These are phyloP conservation scores for Phytopythium kandeliae DNA, from an alignment of 352 stramenopile species.

Conservation along the genomic window DNA sequence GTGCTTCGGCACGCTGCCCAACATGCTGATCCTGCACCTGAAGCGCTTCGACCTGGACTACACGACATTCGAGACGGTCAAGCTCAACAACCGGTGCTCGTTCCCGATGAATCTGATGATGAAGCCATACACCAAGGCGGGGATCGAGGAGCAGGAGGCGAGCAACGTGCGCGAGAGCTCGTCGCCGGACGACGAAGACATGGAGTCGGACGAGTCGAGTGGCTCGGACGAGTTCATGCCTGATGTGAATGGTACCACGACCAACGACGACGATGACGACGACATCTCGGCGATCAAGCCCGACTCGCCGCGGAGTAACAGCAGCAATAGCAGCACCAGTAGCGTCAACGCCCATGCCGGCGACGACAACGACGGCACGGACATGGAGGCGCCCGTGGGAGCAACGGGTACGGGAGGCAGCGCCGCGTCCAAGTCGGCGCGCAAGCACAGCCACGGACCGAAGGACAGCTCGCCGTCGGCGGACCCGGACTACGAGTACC, in stretches of 20 bases:
- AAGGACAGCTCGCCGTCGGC: constrained; percentile 16
- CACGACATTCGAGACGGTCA: constrained; percentile 99
- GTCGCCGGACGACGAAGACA: constrained; percentile 38
- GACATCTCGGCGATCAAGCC: constrained; percentile 1
- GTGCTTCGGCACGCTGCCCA: constrained; percentile 93
- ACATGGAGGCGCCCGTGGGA: neutral
- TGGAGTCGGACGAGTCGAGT: constrained; percentile 42
- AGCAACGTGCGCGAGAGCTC: constrained; percentile 28
- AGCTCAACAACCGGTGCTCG: constrained; percentile 97
- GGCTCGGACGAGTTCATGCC: constrained; percentile 60
- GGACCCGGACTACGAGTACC: constrained; percentile 95
- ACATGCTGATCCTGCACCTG: constrained; percentile 97
- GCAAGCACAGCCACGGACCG: neutral
- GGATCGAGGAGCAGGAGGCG: constrained; percentile 91
- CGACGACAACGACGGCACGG: constrained; percentile 11
- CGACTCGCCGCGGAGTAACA: constrained; percentile 7
- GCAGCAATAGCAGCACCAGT: constrained; percentile 9
- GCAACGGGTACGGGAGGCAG: neutral
- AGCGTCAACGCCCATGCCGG: constrained; percentile 3
- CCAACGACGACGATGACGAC: constrained; percentile 3
- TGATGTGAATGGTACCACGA: constrained; percentile 23
- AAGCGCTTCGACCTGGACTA: constrained; percentile 99
- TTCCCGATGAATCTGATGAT: constrained; percentile 98
- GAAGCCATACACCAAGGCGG: constrained; percentile 97
- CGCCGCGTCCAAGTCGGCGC: neutral